These are phyloP conservation scores for Hibiscus trionum DNA, from an alignment of 345 rosid genomes.

Conservation along the genomic window DNA sequence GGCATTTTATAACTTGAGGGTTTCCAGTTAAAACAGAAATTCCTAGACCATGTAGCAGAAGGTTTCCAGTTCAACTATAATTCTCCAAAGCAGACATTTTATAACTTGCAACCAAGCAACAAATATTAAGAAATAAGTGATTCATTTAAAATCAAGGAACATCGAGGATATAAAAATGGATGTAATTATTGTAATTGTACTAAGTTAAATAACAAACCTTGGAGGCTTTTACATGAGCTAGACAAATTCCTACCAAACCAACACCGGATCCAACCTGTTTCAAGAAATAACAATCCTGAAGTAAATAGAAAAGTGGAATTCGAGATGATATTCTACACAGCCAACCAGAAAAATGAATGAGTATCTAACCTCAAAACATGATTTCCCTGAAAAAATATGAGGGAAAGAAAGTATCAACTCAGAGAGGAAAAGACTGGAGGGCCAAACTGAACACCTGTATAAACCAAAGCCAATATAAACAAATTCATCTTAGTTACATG, in stretches of 20 bases:
- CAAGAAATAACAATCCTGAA: not conserved
- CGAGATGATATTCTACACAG: not conserved
- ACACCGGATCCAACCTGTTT: conserved; percentile 87
- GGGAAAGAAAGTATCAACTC: conserved; percentile 69
- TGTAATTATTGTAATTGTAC: not conserved
- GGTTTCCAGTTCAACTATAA: not conserved
- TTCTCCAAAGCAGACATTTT: not conserved
- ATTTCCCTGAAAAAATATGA: conserved; percentile 44
- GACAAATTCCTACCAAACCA: conserved; percentile 79
- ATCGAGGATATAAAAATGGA: not conserved
- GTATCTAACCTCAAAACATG: conserved; percentile 70
- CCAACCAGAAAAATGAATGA: not conserved
- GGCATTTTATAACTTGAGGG: no score
- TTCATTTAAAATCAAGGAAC: not conserved
- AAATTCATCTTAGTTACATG: not conserved
- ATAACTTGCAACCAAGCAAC: not conserved
- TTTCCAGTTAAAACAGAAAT: no score
- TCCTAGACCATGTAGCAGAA: not conserved
- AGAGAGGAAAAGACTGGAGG: conserved; percentile 67
- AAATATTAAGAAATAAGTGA: not conserved
- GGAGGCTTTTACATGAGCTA: conserved; percentile 68
- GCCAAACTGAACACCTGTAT: conserved; percentile 80
- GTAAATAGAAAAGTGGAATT: conserved; percentile 3
- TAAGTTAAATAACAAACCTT: conserved; percentile 34
- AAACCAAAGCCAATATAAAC: conserved; percentile 14